Evolutionary conservation across 192 early-diverging fungal genomes (phyloP), one percentile per base, ranked within the genome.

Genomic region (Backusella morwellensis): DNA sequence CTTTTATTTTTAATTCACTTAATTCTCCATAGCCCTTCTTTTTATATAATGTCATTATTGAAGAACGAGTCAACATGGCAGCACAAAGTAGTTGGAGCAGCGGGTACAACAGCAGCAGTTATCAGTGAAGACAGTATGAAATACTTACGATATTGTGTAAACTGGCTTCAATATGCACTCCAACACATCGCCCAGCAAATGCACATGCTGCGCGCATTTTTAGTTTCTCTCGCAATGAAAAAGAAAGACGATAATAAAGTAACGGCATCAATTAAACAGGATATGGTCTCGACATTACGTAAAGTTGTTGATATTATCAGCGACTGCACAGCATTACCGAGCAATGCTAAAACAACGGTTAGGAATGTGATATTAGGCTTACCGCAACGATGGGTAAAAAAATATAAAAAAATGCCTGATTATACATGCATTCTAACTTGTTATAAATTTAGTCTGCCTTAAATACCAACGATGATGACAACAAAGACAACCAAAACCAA

Each of bases 121-220:
- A 89, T 95, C 26, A 93, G 92, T 74, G 95, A 96, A 75, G 97
- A 98, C 81, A 92, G 93, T 74, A 89, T 97, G 86, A 87, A 91
- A 75, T 93, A 91, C 70, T 82, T 98, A 67, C 88, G 91, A 73
- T 98, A 97, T 82, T 98, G 97, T 82, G 81, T 96, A 35, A 87
- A 93, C 76, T 97, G 93, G 93, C 81, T 97, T 8, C 88, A 91
- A 82, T 96, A 96, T 63, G 95, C 95, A 0, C 89, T 90, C 0
- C 88, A 89, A 19, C 89, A 93, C 69, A 88, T 95, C 21, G 87
- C 85, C 3, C 86, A 88, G 44, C 93, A 95, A 54, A 94, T 95
- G 54, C 77, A 78, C 12, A 78, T 88, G 26, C 81, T 95, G 68
- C 88, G 89, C 9, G 78, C 80, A 34, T 88, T 93, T 41, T 76